phyloP scores from a whole-genome alignment of 805 yeast genomes.

The Schwanniomyces vanrijiae region DNA sequence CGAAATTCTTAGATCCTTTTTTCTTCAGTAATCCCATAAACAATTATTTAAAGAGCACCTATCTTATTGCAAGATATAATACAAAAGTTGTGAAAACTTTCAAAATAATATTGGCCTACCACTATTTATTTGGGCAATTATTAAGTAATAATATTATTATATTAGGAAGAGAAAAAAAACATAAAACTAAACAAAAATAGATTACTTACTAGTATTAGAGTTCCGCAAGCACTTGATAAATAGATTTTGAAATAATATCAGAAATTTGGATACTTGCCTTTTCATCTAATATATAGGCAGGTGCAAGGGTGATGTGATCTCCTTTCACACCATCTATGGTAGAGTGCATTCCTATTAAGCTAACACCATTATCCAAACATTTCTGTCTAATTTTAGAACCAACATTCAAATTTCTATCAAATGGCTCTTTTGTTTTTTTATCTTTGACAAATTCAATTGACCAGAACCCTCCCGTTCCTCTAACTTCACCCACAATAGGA shows the following conservation, averaged over 20 bases:
- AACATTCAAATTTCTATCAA: conserved; percentile 34
- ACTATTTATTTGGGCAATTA: no score
- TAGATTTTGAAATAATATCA: background rate
- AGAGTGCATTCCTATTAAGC: conserved; percentile 26
- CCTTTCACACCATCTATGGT: conserved; percentile 25
- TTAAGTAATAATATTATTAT: no score
- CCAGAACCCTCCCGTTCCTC: conserved; percentile 63
- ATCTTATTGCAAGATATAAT: no score
- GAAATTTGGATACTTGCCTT: background rate
- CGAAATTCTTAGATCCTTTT: no score
- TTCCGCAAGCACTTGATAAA: no score
- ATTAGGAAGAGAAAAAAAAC: no score
- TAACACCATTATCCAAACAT: background rate
- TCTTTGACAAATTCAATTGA: conserved; percentile 55
- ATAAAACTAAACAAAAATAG: no score
- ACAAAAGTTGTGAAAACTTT: no score
- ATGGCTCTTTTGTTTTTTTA: conserved; percentile 48
- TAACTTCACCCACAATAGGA: conserved; percentile 47
- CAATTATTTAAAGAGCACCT: no score
- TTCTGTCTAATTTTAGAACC: conserved; percentile 32
- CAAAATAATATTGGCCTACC: no score
- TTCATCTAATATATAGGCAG: conserved; percentile 11
- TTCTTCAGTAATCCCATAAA: no score
- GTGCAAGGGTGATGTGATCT: conserved; percentile 45
- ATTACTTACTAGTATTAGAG: no score